Evolutionary conservation across 495 filamentous ascomycete species (phyloP).

Genomic region (Penicillium coprophilum): DNA sequence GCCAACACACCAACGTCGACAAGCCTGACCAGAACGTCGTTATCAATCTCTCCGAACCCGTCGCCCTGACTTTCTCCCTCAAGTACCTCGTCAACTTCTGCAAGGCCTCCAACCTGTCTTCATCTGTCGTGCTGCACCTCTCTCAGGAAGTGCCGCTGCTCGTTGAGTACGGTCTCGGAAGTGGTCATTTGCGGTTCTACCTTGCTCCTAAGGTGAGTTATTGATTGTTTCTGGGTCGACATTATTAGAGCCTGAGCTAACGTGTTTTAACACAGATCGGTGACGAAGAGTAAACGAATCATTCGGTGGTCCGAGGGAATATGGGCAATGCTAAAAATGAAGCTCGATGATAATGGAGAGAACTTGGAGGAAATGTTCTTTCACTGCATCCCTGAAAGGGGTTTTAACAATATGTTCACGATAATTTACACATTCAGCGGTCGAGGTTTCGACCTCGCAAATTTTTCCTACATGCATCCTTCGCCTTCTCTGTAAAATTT

Average conservation of each 20-base stretch:
- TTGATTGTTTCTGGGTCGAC: neutral
- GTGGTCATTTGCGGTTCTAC: conserved; percentile 93
- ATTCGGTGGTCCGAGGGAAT: neutral
- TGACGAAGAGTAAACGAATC: conserved; percentile 72
- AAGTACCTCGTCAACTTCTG: conserved; percentile 99
- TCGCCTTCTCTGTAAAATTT: neutral
- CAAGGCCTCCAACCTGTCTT: conserved; percentile 87
- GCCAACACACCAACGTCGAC: conserved; percentile 85
- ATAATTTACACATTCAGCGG: conserved; percentile 18
- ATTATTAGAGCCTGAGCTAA: conserved; percentile 5
- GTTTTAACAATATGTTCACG: conserved; percentile 21
- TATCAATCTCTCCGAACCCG: conserved; percentile 89
- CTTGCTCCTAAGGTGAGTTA: conserved; percentile 89
- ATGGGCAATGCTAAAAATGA: conserved; percentile 26
- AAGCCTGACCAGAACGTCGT: conserved; percentile 84
- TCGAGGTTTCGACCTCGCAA: conserved; percentile 10
- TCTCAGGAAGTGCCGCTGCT: conserved; percentile 95
- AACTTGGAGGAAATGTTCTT: conserved; percentile 28
- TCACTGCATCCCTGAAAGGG: conserved; percentile 19
- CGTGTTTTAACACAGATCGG: conserved; percentile 62
- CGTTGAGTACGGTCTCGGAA: conserved; percentile 86
- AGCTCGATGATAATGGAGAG: conserved; percentile 38
- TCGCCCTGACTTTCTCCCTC: conserved; percentile 94
- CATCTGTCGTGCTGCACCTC: conserved; percentile 82
- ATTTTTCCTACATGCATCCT: neutral